phyloP scores from a whole-genome alignment of 2,329 filamentous ascomycete species.

The Fusarium tricinctum region DNA sequence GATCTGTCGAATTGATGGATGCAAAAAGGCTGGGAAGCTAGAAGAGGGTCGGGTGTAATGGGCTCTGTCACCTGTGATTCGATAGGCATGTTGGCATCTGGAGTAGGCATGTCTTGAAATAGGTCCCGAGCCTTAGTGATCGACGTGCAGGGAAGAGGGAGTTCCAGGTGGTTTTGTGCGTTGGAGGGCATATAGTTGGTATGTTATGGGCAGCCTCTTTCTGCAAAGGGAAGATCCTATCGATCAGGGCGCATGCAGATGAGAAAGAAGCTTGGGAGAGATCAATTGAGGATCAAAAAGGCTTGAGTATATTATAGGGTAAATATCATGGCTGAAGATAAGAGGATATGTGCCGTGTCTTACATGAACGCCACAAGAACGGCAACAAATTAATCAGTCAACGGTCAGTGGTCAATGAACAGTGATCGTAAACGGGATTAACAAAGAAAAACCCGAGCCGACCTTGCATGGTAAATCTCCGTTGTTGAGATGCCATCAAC shows the following conservation, averaged over 20 bases:
- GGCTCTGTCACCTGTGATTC: conserved; percentile 25
- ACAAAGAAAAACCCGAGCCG: background rate
- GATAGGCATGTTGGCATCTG: conserved; percentile 3
- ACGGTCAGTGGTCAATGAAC: too few species aligned
- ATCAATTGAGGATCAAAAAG: background rate
- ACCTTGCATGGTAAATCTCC: background rate
- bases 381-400: background rate
- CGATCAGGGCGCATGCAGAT: background rate
- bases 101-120: conserved; percentile 16
- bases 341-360: conserved; percentile 5
- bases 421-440: too few species aligned
- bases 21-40: conserved; percentile 6
- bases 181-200: conserved; percentile 11
- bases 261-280: background rate
- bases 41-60: background rate
- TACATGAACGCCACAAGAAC: background rate
- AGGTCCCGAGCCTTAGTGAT: conserved; percentile 30
- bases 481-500: background rate
- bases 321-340: background rate
- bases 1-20: conserved; percentile 10
- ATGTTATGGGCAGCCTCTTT: conserved; percentile 5
- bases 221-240: conserved; percentile 7
- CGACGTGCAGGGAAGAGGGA: conserved; percentile 35
- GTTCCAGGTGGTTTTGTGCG: conserved; percentile 17
- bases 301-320: too few species aligned